Percentiles rank a stretch among this genome's conserved stretches.
Conservation (phyloP, 2,329 filamentous ascomycete genomes). For the Didymella glomerata region DNA sequence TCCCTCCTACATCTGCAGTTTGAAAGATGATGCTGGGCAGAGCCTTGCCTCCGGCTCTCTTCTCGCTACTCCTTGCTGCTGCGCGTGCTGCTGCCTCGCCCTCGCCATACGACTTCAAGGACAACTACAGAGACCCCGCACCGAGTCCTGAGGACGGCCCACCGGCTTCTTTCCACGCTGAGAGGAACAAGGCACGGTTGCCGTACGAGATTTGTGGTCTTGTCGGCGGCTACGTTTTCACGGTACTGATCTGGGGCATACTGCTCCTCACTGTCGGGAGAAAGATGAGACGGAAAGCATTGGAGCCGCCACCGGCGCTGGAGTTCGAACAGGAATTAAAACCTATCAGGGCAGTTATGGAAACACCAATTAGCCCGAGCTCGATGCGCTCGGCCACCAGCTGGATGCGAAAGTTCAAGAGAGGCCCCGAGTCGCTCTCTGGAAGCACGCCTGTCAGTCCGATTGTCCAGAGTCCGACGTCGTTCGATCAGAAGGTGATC, state of each 20-base stretch:
- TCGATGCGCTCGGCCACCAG: slow-evolving; percentile 43
- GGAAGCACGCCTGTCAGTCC: slow-evolving; percentile 47
- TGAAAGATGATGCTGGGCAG: slow-evolving; percentile 40
- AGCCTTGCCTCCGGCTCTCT: slow-evolving; percentile 36
- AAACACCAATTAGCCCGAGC: slow-evolving; percentile 45
- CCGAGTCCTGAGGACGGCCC: slow-evolving; percentile 42
- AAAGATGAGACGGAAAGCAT: slow-evolving; percentile 55
- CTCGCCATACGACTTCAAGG: slow-evolving; percentile 35
- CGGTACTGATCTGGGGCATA: slow-evolving; percentile 75
- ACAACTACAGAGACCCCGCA: slow-evolving; percentile 40
- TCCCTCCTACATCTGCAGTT: slow-evolving; percentile 9
- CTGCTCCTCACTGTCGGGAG: slow-evolving; percentile 59
- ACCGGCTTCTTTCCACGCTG: slow-evolving; percentile 41
- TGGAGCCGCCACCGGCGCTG: slow-evolving; percentile 61
- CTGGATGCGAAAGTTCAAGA: slow-evolving; percentile 48
- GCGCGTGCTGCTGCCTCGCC: slow-evolving; percentile 35
- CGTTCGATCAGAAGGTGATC: slow-evolving; percentile 80
- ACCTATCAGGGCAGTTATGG: slow-evolving; percentile 29
- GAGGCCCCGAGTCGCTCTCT: slow-evolving; percentile 40
- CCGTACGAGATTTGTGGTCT: slow-evolving; percentile 86
- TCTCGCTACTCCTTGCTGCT: slow-evolving; percentile 40
- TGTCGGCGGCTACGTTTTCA: slow-evolving; percentile 81
- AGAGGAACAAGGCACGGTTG: slow-evolving; percentile 63
- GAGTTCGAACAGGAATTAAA: slow-evolving; percentile 65
- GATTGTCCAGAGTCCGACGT: slow-evolving; percentile 66